Base-by-base conservation (phyloP, 345 rosid genomes). In the Abelmoschus esculentus region DNA sequence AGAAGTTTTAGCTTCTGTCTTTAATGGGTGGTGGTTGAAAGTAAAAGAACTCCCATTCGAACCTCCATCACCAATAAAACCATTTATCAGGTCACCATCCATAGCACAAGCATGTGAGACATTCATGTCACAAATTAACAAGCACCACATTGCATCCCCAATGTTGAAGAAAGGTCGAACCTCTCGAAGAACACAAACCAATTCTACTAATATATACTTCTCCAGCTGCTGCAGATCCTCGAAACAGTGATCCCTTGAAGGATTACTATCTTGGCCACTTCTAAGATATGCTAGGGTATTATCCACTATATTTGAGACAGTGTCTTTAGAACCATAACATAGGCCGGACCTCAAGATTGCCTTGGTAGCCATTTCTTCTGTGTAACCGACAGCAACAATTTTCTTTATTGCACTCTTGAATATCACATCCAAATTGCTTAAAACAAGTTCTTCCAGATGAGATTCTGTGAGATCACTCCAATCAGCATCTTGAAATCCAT, bases 121-220 rank as follows among this genome's bases (percentile, higher is more conserved):
- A 83, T 93, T 91, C 96, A 93, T 89, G 85, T 93, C 98, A 80
- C 91, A 89, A 55, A 93, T 86, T 80, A 93, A 75, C 70, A 93
- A 79, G 80, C 96, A 85, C 98, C 98, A 90, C 97, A 93, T 93
- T 68, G 98, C 98, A 77, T 93, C 98, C 42, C 92, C 95, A 14
- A 86, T 88, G 80, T 95, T 90, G 77, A 86, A 85, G 69, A 86
- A 89, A 62, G 96, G 91, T 73, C 90, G 84, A 69, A 90, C 91
- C 73, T 91, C 98, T 72, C 80, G 80, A 77, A 93, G 87, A 42
- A 91, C 89, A 34, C 89, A 90, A 70, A 93, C 96, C 80, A 87
- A 76, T 78, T 93, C 98, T 46, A 90, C 88, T 81, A 93, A 79
- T 22, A 86, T 85, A 81, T 90, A 89, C 76, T 80, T 85, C 79